phyloP scores from a whole-genome alignment of 805 yeast genomes.

The Saturnispora bothae region DNA sequence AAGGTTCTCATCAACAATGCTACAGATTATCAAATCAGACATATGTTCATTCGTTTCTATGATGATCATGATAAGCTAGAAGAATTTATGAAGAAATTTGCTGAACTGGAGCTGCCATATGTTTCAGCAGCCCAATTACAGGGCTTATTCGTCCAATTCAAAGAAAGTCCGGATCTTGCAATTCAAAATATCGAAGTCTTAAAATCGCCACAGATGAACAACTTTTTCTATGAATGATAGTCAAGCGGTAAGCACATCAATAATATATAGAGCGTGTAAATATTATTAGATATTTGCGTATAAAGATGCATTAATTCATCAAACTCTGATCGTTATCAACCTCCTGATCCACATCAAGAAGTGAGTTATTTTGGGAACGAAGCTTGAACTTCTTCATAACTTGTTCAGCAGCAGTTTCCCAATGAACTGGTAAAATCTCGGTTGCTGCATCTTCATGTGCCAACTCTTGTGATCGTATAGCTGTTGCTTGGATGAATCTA shows the following conservation, averaged over 20 bases:
- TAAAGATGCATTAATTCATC: neutral
- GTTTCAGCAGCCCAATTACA: constrained; percentile 92
- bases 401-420: constrained; percentile 24
- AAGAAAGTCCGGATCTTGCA: constrained; percentile 71
- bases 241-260: no score
- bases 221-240: constrained; percentile 23
- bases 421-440: constrained; percentile 33
- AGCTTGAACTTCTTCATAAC: constrained; percentile 16
- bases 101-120: constrained; percentile 36
- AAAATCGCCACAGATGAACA: constrained; percentile 26
- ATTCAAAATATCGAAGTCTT: constrained; percentile 48
- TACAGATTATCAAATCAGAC: constrained; percentile 62
- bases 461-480: constrained; percentile 30
- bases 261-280: constrained; percentile 4
- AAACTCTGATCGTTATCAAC: neutral
- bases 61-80: constrained; percentile 51
- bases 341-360: neutral
- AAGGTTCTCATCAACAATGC: constrained; percentile 81
- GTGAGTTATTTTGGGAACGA: neutral
- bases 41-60: constrained; percentile 86
- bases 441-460: constrained; percentile 33
- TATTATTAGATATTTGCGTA: constrained; percentile 1
- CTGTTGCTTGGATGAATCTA: constrained; percentile 33
- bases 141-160: constrained; percentile 89
- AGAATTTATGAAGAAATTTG: constrained; percentile 35